Base-by-base conservation (phyloP, 2,329 filamentous ascomycete genomes). In the Ophiostoma angusticollis region DNA sequence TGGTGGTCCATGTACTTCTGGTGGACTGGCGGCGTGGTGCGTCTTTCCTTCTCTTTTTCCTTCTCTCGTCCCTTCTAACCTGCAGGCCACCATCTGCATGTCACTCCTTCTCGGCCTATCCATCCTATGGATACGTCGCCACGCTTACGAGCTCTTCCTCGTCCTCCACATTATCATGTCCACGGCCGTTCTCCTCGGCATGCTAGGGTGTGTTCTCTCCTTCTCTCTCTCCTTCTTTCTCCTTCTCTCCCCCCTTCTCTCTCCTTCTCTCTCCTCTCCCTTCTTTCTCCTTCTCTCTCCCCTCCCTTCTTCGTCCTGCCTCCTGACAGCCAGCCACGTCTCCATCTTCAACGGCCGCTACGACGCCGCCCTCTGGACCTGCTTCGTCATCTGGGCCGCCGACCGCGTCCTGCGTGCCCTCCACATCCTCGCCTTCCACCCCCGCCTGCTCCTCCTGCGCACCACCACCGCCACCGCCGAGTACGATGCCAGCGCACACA, bases 81-180 rank as follows among this genome's bases (percentile, higher is more conserved):
- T 1, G 5, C 30, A 46, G 41, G 64, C 65, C 2, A 67, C 62
- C 0, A 47, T 66, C 3, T 40, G 52, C 30, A 67, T 68, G 69
- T 64, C 61, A 14, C 49, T 62, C 0, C 49, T 70, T 0, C 42
- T 71, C 0, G 56, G 51, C 0, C 59, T 67, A 23, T 75, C 72
- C 0, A 52, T 70, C 1, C 70, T 67, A 44, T 70, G 63, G 52
- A 55, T 74, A 14, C 62, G 72, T 0, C 60, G 65, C 6, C 61
- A 61, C 9, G 60, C 62, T n/a, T 78, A 74, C 44, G 69, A 74
- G 44, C 22, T 63, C 0, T 70, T 71, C 45, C 53, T 70, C 0
- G 45, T 59, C 6, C 44, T 50, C 8, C 67, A 70, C 31, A 58
- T 70, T 18, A 35, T 56, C 3, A 34, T 68, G 0, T 54, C 64